A percentile compares a stretch with the other conserved stretches of the same genome.
These are phyloP conservation scores for Fusarium robinianum DNA, from an alignment of 2,329 filamentous ascomycete genomes.

Conservation along the genomic window DNA sequence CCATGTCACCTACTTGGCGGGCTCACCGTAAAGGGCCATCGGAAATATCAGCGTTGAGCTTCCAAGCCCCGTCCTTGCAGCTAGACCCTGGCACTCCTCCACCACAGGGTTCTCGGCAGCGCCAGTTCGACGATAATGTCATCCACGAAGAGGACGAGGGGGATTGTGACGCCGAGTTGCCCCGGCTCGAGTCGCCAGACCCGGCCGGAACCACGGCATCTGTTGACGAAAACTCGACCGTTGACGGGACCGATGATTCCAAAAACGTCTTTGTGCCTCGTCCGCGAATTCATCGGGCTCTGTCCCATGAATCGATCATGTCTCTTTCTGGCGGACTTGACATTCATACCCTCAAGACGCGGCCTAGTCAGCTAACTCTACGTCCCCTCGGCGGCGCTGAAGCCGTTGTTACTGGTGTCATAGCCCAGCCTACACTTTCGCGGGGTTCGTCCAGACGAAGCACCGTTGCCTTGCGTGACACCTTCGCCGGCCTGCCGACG, in stretches of 20 bases:
- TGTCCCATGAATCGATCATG: conserved; percentile 87
- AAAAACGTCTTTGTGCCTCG: conserved; percentile 45
- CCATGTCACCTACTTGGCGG: conserved; percentile 64
- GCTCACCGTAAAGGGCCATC: conserved; percentile 61
- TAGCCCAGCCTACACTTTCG: conserved; percentile 62
- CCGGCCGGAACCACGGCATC: conserved; percentile 37
- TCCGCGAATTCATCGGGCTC: conserved; percentile 62
- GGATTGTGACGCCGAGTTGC: conserved; percentile 24
- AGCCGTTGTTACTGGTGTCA: conserved; percentile 62
- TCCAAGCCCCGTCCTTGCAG: conserved; percentile 45
- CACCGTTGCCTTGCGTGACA: conserved; percentile 63
- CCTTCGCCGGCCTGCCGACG: conserved; percentile 47
- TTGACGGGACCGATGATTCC: conserved; percentile 38
- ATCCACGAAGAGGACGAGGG: conserved; percentile 49
- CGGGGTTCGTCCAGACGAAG: conserved; percentile 52
- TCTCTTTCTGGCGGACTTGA: conserved; percentile 87
- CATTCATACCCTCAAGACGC: conserved; percentile 78
- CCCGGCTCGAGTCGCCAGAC: conserved; percentile 32
- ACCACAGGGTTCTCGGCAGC: conserved; percentile 23
- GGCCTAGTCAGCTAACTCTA: conserved; percentile 74
- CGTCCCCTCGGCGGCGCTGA: conserved; percentile 58
- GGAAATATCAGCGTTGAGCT: conserved; percentile 58
- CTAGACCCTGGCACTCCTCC: conserved; percentile 42
- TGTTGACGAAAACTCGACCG: conserved; percentile 43
- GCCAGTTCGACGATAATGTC: conserved; percentile 35